A percentile compares a stretch with the other conserved stretches of the same genome.
phyloP scores from a whole-genome alignment of 306 rosid species.

The Cyclanthera cordifolia region DNA sequence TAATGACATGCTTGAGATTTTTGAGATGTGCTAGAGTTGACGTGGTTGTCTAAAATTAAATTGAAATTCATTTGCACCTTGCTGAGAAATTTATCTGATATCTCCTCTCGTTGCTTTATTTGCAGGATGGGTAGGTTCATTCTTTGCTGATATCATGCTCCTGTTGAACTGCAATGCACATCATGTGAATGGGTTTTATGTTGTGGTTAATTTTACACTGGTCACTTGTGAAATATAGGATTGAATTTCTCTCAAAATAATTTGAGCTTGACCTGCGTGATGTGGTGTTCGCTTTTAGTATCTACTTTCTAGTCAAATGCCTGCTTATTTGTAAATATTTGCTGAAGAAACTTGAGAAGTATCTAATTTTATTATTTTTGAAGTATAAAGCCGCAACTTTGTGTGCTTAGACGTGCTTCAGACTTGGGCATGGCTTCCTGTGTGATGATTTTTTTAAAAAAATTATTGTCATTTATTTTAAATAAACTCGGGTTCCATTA shows the following conservation, averaged over 20 bases:
- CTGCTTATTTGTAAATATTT: background rate
- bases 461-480: too few relatives aligned
- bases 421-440: background rate
- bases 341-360: background rate
- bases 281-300: conserved; percentile 1
- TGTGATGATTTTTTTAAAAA: background rate
- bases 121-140: conserved; percentile 93
- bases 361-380: background rate
- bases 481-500: background rate
- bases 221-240: conserved; percentile 7
- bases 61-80: background rate
- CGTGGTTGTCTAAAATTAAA: background rate
- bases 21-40: background rate
- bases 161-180: conserved; percentile 14
- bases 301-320: background rate
- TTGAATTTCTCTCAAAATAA: background rate
- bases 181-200: conserved; percentile 21
- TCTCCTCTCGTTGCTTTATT: conserved; percentile 18
- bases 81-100: background rate
- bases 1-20: background rate
- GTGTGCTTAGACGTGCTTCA: background rate
- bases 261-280: background rate
- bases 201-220: conserved; percentile 13
- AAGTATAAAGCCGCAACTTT: background rate
- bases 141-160: conserved; percentile 17